These are phyloP conservation scores for Sugiyamaella novakii DNA, from an alignment of 1,139 yeast genomes.

Conservation along the genomic window DNA sequence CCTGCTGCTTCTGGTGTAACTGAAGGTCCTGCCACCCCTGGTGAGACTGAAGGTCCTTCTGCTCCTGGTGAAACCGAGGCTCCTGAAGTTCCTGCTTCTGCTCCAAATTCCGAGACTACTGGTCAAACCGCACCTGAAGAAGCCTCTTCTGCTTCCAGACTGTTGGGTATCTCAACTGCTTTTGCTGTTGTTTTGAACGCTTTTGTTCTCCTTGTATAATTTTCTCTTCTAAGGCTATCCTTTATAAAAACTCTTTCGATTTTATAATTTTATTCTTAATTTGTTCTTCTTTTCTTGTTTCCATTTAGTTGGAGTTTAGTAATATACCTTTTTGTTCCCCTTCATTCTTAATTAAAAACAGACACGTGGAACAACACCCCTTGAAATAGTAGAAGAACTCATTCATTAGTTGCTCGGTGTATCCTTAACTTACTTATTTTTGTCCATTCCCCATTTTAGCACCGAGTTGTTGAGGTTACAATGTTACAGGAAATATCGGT, in stretches of 20 bases:
- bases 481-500: too few species aligned
- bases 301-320: neutral
- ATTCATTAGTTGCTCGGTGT: too few species aligned
- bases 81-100: constrained; percentile 5
- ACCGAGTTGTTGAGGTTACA: too few species aligned
- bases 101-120: too few species aligned
- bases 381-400: too few species aligned
- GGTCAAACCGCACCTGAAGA: too few species aligned
- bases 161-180: constrained; percentile 10
- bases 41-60: constrained; percentile 3
- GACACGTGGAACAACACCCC: too few species aligned
- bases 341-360: too few species aligned
- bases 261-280: neutral
- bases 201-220: constrained; percentile 15
- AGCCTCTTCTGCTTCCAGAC: constrained; percentile 15
- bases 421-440: too few species aligned
- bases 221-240: constrained; percentile 1
- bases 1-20: constrained; percentile 5
- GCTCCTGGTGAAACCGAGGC: constrained; percentile 4
- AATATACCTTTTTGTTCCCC: constrained; percentile 8
- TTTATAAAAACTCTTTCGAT: neutral
- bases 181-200: constrained; percentile 8
- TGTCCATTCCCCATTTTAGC: too few species aligned
- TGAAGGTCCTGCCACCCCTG: constrained; percentile 2
- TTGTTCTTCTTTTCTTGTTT: constrained; percentile 2